These are phyloP conservation scores for Blastobotrys apis DNA, from an alignment of 1,139 yeast genomes.

Conservation along the genomic window DNA sequence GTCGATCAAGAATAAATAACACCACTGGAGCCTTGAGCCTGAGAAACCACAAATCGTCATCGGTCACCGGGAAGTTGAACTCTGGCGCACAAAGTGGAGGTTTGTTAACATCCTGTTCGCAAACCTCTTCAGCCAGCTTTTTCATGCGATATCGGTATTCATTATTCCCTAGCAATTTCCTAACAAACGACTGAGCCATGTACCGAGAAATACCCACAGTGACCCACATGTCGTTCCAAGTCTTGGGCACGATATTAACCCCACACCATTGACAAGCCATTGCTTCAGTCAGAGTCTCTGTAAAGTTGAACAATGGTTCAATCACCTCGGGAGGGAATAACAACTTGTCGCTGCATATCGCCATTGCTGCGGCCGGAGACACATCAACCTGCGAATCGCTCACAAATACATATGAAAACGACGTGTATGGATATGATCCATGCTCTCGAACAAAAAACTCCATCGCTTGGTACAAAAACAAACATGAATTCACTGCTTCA, in stretches of 20 bases:
- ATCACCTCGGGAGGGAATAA: conserved; percentile 73
- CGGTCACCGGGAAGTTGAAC: conserved; percentile 65
- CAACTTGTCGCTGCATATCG: conserved; percentile 58
- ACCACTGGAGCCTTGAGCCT: conserved; percentile 82
- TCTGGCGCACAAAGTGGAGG: conserved; percentile 73
- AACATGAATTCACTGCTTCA: conserved; percentile 68
- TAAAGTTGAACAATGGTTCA: conserved; percentile 72
- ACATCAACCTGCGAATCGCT: conserved; percentile 49
- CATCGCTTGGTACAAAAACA: conserved; percentile 70
- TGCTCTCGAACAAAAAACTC: conserved; percentile 83
- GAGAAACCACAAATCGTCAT: conserved; percentile 57
- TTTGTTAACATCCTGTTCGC: conserved; percentile 72
- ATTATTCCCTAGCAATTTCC: conserved; percentile 73
- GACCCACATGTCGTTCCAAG: conserved; percentile 86
- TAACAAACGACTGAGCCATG: conserved; percentile 73
- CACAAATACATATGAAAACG: conserved; percentile 74
- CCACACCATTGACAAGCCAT: conserved; percentile 94
- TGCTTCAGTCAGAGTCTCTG: conserved; percentile 64
- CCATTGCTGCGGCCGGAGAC: conserved; percentile 69
- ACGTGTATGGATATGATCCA: conserved; percentile 89
- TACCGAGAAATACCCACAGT: conserved; percentile 79
- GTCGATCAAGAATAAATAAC: conserved; percentile 72
- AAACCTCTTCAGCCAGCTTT: conserved; percentile 57
- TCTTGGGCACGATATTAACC: conserved; percentile 78
- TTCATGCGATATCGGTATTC: conserved; percentile 73